A percentile compares a stretch with the other conserved stretches of the same genome.
phyloP scores from a whole-genome alignment of 2,329 filamentous ascomycete genomes.

The Penicillium sp. region DNA sequence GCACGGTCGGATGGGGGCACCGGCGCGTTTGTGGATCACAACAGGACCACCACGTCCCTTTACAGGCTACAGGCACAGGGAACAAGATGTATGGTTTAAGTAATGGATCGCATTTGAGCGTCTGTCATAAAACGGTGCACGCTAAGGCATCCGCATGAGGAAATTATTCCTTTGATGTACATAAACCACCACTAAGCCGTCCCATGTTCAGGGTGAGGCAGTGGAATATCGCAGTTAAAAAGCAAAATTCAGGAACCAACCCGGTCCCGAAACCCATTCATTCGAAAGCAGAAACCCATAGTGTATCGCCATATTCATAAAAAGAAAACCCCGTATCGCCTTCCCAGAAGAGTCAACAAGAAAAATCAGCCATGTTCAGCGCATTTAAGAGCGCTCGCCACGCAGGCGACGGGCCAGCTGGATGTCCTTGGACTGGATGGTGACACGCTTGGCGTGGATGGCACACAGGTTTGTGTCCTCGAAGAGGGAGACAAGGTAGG shows the following conservation, averaged over 20 bases:
- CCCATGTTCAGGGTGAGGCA: neutral
- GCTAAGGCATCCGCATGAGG: neutral
- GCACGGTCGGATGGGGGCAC: neutral
- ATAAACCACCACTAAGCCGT: neutral
- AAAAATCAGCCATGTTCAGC: slow-evolving; percentile 26
- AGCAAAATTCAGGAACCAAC: slow-evolving; percentile 34
- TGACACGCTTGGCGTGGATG: slow-evolving; percentile 99
- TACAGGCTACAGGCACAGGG: neutral
- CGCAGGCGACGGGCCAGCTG: slow-evolving; percentile 94
- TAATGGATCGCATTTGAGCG: neutral
- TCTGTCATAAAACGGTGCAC: neutral
- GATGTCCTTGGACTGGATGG: slow-evolving; percentile 92
- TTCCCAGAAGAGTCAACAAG: slow-evolving; percentile 38
- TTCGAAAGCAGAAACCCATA: slow-evolving; percentile 43
- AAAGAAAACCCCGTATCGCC: slow-evolving; percentile 42
- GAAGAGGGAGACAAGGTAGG: slow-evolving; percentile 96
- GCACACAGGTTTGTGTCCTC: slow-evolving; percentile 98
- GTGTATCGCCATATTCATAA: slow-evolving; percentile 45
- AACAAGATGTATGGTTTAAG: neutral
- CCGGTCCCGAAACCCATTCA: slow-evolving; percentile 41
- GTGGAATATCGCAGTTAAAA: slow-evolving; percentile 15
- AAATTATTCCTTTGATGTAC: neutral
- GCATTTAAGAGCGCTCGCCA: slow-evolving; percentile 78
- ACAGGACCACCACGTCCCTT: neutral
- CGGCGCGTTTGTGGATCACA: neutral